Conservation (phyloP, 768 basidiomycete species). For the Suillus placidus region DNA sequence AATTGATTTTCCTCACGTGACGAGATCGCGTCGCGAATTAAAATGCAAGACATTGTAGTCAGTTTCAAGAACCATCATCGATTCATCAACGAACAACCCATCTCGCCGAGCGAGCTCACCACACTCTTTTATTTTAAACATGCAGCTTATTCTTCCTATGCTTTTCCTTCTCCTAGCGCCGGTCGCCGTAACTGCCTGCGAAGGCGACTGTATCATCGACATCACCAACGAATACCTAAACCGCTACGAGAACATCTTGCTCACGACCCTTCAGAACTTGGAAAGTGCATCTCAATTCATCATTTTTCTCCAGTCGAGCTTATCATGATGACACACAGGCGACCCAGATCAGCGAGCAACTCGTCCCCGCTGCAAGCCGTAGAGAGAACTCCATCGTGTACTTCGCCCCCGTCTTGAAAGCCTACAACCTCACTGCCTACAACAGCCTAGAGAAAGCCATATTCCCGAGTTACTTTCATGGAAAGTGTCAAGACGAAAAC, state of each 20-base stretch:
- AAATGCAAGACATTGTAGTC: neutral
- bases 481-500: slow-evolving; percentile 61
- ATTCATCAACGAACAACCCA: slow-evolving; percentile 1
- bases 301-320: slow-evolving; percentile 9
- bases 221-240: slow-evolving; percentile 57
- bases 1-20: slow-evolving; percentile 7
- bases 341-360: slow-evolving; percentile 33
- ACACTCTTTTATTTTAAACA: slow-evolving; percentile 9
- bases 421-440: slow-evolving; percentile 50
- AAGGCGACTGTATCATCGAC: slow-evolving; percentile 67
- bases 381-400: slow-evolving; percentile 35
- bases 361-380: slow-evolving; percentile 33
- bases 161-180: slow-evolving; percentile 34
- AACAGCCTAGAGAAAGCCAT: slow-evolving; percentile 53
- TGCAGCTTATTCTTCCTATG: slow-evolving; percentile 25
- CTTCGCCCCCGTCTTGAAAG: slow-evolving; percentile 48
- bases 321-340: slow-evolving; percentile 31
- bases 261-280: slow-evolving; percentile 40
- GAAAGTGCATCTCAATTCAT: slow-evolving; percentile 38
- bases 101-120: slow-evolving; percentile 16
- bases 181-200: slow-evolving; percentile 56
- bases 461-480: slow-evolving; percentile 74
- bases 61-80: neutral
- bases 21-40: neutral
- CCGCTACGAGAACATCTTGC: slow-evolving; percentile 51